Conservation (phyloP, 23 red algal species). For the Gracilariopsis chorda region DNA sequence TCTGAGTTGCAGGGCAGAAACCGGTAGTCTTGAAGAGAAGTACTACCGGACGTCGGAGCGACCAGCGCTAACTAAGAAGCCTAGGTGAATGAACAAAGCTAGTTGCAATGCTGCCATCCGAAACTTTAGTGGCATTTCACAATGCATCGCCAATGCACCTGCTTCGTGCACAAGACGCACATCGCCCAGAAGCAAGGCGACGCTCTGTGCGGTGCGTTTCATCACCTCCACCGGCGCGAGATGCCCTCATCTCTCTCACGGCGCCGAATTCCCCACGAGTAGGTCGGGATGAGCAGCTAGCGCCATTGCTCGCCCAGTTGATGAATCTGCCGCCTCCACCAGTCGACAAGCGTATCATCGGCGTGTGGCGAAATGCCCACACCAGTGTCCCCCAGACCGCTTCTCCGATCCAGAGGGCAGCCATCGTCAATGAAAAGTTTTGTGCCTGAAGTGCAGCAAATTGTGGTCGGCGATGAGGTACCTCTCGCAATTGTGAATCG, state of each 20-base stretch:
- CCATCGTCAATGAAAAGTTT: neutral
- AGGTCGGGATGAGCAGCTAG: neutral
- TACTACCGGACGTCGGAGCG: no score
- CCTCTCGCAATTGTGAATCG: neutral
- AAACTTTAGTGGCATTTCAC: neutral
- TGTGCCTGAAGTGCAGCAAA: neutral
- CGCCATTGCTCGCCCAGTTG: neutral
- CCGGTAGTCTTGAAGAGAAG: no score
- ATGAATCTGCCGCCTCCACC: neutral
- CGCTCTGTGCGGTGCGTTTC: neutral
- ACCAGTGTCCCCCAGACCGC: neutral
- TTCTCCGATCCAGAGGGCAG: neutral
- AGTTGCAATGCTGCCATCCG: no score
- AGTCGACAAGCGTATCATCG: neutral
- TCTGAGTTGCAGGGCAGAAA: no score
- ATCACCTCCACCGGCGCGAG: neutral
- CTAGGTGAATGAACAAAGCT: no score
- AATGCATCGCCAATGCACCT: neutral
- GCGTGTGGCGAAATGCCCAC: conserved; percentile 22
- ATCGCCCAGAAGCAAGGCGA: neutral
- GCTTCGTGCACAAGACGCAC: neutral
- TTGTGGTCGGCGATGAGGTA: neutral
- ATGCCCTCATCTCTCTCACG: neutral
- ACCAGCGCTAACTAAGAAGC: no score
- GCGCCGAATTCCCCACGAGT: neutral